Evolutionary conservation across 306 rosid genomes (phyloP), one percentile per base, ranked within the genome.

Genomic region (Citrullus colocynthis): DNA sequence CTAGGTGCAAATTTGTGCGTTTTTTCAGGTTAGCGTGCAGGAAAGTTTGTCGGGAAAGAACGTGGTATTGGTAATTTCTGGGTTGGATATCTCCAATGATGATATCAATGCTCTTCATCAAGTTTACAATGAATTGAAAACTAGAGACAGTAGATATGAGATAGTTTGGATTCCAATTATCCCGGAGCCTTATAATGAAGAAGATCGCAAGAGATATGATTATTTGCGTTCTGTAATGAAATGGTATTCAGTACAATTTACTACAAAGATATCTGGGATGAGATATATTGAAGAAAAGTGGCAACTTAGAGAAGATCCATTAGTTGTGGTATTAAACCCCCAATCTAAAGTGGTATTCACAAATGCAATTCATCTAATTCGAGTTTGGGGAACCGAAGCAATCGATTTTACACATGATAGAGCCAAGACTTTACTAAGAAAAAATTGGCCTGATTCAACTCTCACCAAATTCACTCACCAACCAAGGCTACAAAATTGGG

Each of bases 101-200:
- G 96, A 90, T 37, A 77, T 90, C 20, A 41, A 57, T 0, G 54
- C 77, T 16, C 61, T 93, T 4, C 62, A 57, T 30, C 77, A 84
- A 7, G 63, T 90, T 12, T 62, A 90, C 52, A 90, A 89, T 4
- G 5, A 14, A 2, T 85, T 78, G 5, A 88, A 81, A 79, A 77
- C 4, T 0, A 42, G 28, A 49, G 77, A 60, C 0, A 17, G 37
- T 15, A 54, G 77, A 2, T 76, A 86, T 41, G 86, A 83, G 77
- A 90, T 93, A 55, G 85, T 93, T 10, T 93, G 97, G 94, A n/a
- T 89, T 62, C 92, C 91, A 0, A 69, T 85, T 13, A 90, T 88
- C 16, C 17, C 61, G 61, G 92, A 85, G 62, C 56, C 83, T 30
- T 85, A 93, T 91, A 84, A 39, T 0, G 85, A 87, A 2, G 78